Conservation (phyloP, 108 stramenopile genomes). For the Mediolabrus comicus region DNA sequence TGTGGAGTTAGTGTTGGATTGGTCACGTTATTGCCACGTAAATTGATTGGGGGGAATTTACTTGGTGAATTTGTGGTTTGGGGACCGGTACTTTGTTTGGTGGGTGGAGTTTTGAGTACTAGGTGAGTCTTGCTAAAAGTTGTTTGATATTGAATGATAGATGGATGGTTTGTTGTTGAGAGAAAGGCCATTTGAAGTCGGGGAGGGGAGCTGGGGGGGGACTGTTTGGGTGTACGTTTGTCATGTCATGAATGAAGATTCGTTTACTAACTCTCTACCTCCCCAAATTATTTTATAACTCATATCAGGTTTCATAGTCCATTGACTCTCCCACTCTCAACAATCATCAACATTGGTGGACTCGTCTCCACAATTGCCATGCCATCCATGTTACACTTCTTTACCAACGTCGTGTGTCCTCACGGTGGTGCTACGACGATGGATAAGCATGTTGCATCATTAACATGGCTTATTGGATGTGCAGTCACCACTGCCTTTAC, state of each 20-base stretch:
- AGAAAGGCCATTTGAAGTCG: not conserved
- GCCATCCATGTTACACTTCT: constrained; percentile 13
- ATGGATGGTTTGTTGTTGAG: not conserved
- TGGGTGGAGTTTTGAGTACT: constrained; percentile 20
- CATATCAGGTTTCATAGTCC: constrained; percentile 37
- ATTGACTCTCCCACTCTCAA: constrained; percentile 51
- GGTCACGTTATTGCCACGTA: constrained; percentile 2
- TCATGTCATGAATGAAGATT: not conserved
- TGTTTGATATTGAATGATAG: not conserved
- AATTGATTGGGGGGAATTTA: not conserved
- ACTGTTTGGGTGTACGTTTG: not conserved
- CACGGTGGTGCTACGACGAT: not conserved
- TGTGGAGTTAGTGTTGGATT: constrained; percentile 17
- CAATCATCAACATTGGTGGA: constrained; percentile 64
- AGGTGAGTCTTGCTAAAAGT: constrained; percentile 17
- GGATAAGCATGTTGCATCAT: constrained; percentile 22
- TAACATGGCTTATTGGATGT: constrained; percentile 63
- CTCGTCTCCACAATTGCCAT: constrained; percentile 48
- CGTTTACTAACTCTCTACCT: not conserved
- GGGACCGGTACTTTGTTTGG: not conserved
- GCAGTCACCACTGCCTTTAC: constrained; percentile 52
- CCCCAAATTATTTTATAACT: not conserved
- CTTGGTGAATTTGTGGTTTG: not conserved
- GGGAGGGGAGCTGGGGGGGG: too few species aligned
- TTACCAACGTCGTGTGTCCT: constrained; percentile 13